Conservation (phyloP, 306 rosid species). For the Malus asiatica region DNA sequence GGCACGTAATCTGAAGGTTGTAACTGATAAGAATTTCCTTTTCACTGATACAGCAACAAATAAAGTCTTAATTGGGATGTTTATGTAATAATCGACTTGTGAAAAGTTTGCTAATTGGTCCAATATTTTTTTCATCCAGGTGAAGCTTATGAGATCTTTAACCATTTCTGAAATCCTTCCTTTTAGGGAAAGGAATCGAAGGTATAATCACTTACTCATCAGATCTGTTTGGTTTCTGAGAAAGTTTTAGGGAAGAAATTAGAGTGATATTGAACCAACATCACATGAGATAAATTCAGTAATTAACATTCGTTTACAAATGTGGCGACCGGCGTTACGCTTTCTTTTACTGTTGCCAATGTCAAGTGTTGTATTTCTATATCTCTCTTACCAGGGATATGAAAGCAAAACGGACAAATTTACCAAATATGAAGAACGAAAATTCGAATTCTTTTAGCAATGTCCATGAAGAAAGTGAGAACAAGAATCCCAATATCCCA, state of each 20-base stretch:
- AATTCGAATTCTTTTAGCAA: slow-evolving; percentile 16
- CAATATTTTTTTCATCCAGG: slow-evolving; percentile 14
- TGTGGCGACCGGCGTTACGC: no score
- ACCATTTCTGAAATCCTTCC: slow-evolving; percentile 41
- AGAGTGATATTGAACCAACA: no score
- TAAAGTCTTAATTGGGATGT: neutral
- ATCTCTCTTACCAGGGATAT: neutral
- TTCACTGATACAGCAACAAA: neutral
- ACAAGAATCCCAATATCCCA: slow-evolving; percentile 40
- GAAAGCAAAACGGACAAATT: slow-evolving; percentile 9
- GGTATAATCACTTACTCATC: slow-evolving; percentile 21
- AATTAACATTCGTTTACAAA: no score
- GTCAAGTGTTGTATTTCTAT: neutral
- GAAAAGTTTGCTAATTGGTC: neutral
- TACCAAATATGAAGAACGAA: neutral
- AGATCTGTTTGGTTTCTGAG: neutral
- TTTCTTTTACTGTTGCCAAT: no score
- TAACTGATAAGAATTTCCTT: neutral
- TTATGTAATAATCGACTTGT: neutral
- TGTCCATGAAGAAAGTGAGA: slow-evolving; percentile 30
- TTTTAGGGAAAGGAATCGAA: slow-evolving; percentile 24
- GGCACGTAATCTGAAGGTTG: slow-evolving; percentile 23
- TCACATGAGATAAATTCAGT: no score
- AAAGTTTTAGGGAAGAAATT: neutral
- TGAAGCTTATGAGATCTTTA: slow-evolving; percentile 30